phyloP scores from a whole-genome alignment of 352 stramenopile species.

The Aphanomyces euteiches region DNA sequence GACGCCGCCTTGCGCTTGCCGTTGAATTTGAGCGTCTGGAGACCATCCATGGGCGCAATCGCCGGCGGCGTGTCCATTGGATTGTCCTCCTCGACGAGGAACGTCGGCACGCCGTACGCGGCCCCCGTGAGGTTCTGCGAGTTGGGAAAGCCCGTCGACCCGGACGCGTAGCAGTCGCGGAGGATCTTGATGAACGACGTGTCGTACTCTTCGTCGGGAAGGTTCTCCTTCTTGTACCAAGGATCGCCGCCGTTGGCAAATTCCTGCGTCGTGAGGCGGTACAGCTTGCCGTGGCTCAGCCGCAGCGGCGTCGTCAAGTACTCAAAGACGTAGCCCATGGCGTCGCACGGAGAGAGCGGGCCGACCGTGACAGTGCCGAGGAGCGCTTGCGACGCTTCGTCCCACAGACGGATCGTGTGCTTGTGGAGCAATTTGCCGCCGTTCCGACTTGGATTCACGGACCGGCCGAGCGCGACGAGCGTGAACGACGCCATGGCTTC shows the following conservation, averaged over 20 bases:
- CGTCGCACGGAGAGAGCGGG: slow-evolving; percentile 61
- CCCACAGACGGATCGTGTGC: slow-evolving; percentile 77
- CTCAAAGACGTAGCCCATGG: slow-evolving; percentile 71
- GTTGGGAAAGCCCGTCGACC: slow-evolving; percentile 74
- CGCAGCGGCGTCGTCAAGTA: slow-evolving; percentile 49
- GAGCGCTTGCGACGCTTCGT: slow-evolving; percentile 69
- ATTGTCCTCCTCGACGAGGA: slow-evolving; percentile 75
- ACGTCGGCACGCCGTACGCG: slow-evolving; percentile 81
- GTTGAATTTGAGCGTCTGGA: slow-evolving; percentile 57
- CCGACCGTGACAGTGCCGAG: slow-evolving; percentile 61
- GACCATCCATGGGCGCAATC: slow-evolving; percentile 59
- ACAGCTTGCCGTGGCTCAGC: slow-evolving; percentile 79
- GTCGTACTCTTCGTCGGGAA: slow-evolving; percentile 84
- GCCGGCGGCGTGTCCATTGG: slow-evolving; percentile 54
- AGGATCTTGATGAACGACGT: slow-evolving; percentile 83
- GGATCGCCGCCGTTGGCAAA: slow-evolving; percentile 83
- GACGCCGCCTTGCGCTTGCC: slow-evolving; percentile 55
- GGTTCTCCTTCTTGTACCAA: slow-evolving; percentile 88
- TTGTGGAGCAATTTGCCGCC: slow-evolving; percentile 58
- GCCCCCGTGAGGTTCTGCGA: slow-evolving; percentile 82
- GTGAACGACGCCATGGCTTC: slow-evolving; percentile 77
- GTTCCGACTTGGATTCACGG: slow-evolving; percentile 67
- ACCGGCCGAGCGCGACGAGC: slow-evolving; percentile 75
- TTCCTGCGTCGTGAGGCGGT: slow-evolving; percentile 81
- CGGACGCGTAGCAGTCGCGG: slow-evolving; percentile 80